Percentiles rank a stretch among this genome's conserved stretches.
Conservation (phyloP, 805 yeast species). For the Candida pini region DNA sequence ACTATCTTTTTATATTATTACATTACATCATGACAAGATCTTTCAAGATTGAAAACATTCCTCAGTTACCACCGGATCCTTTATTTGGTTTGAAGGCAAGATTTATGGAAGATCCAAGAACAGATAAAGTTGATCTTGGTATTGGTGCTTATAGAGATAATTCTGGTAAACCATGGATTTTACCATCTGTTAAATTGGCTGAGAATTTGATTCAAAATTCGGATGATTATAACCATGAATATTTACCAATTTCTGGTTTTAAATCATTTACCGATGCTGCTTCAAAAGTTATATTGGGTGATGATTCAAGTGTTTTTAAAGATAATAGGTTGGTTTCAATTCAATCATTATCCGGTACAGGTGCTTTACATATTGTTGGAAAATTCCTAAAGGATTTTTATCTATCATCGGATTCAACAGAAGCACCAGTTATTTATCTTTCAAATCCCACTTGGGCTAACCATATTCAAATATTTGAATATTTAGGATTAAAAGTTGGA, state of each 20-base stretch:
- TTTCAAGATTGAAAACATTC: constrained; percentile 34
- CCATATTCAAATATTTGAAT: constrained; percentile 77
- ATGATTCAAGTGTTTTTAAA: constrained; percentile 44
- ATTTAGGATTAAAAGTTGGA: constrained; percentile 60
- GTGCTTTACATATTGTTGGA: constrained; percentile 89
- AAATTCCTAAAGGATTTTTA: constrained; percentile 52
- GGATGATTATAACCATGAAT: constrained; percentile 75
- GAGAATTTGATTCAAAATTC: constrained; percentile 57
- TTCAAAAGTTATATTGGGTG: constrained; percentile 67
- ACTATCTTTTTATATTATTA: neutral
- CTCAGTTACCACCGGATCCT: constrained; percentile 78
- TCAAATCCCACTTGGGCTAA: constrained; percentile 98
- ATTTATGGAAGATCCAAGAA: constrained; percentile 49
- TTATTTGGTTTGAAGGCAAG: constrained; percentile 76
- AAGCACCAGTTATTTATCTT: constrained; percentile 50
- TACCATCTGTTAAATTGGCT: constrained; percentile 72
- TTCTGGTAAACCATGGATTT: constrained; percentile 82
- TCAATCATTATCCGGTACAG: constrained; percentile 83
- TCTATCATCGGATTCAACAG: constrained; percentile 15
- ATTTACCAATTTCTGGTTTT: constrained; percentile 76
- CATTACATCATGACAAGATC: constrained; percentile 16
- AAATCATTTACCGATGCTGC: constrained; percentile 64
- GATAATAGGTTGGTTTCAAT: constrained; percentile 52
- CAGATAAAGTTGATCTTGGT: constrained; percentile 75
- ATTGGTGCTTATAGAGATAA: constrained; percentile 95